These are phyloP conservation scores for Phytophthora sp. DNA, from an alignment of 352 stramenopile species.

Conservation along the genomic window DNA sequence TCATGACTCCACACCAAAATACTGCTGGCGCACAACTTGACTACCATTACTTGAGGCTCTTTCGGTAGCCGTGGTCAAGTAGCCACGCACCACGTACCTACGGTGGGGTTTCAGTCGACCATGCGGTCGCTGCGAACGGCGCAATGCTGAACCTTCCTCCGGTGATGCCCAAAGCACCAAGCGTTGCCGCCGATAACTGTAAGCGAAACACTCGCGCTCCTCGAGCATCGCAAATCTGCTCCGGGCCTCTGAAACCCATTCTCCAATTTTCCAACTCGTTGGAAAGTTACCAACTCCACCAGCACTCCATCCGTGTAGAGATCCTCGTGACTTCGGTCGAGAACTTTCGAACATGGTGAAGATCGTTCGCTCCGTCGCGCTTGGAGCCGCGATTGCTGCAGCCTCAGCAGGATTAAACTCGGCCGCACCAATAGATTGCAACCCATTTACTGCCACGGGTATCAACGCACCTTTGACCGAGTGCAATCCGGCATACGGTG, in stretches of 20 bases:
- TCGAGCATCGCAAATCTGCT: conserved; percentile 14
- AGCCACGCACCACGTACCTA: neutral
- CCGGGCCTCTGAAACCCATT: conserved; percentile 22
- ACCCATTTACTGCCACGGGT: conserved; percentile 28
- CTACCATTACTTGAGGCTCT: too few relatives aligned
- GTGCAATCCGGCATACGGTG: conserved; percentile 25
- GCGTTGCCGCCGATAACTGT: conserved; percentile 21
- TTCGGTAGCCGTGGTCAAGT: too few relatives aligned
- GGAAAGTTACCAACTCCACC: conserved; percentile 28
- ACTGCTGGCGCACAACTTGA: too few relatives aligned
- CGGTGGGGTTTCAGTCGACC: conserved; percentile 16
- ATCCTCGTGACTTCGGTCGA: neutral
- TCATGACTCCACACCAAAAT: too few relatives aligned
- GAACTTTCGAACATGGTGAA: conserved; percentile 21
- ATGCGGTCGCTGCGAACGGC: conserved; percentile 15
- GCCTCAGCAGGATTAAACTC: neutral
- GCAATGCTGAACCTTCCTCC: conserved; percentile 3
- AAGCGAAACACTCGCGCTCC: conserved; percentile 11
- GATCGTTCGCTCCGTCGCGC: conserved; percentile 8
- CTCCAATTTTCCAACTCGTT: conserved; percentile 38
- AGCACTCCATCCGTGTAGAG: neutral
- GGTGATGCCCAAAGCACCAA: conserved; percentile 3
- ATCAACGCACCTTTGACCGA: conserved; percentile 15
- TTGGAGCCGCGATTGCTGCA: conserved; percentile 13
- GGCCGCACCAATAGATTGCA: conserved; percentile 22